phyloP scores from a whole-genome alignment of 202 grass and related monocot species.

The Miscanthus sacchariflorus region DNA sequence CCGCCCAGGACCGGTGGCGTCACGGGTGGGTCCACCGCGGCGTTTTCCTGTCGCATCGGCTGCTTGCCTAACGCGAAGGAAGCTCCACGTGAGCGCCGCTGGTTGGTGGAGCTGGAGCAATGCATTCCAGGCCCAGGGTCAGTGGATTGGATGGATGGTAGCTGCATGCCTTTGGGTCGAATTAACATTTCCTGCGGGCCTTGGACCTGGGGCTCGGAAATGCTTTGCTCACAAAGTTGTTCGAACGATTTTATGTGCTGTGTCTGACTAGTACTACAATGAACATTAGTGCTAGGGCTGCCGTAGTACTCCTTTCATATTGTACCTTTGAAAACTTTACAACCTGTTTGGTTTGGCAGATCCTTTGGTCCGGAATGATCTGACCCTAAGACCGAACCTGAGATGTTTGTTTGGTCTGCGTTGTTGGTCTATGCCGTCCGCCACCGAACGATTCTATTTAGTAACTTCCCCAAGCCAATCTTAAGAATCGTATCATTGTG shows the following conservation, averaged over 20 bases:
- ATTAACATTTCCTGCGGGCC: not conserved
- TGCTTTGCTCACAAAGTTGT: not conserved
- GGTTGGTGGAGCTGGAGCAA: not conserved
- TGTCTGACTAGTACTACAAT: not conserved
- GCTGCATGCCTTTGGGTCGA: not conserved
- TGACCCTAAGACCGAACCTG: no score
- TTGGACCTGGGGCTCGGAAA: not conserved
- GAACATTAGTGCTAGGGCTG: not conserved
- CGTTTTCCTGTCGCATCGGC: conserved; percentile 27
- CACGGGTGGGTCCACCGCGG: conserved; percentile 7
- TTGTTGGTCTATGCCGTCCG: no score
- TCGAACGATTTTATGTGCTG: not conserved
- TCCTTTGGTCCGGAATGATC: no score
- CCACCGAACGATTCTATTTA: no score
- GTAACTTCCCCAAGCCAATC: no score
- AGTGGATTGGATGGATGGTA: not conserved
- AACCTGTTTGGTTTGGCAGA: no score
- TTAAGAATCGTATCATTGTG: no score
- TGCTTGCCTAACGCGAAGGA: not conserved
- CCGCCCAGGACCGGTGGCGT: conserved; percentile 35
- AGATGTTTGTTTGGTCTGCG: no score
- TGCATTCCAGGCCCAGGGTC: not conserved
- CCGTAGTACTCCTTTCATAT: not conserved
- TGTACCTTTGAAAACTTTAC: no score
- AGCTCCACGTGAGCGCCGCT: not conserved